Base-by-base conservation (phyloP, 108 stramenopile species). In the Aurantiochytrium sp. region DNA sequence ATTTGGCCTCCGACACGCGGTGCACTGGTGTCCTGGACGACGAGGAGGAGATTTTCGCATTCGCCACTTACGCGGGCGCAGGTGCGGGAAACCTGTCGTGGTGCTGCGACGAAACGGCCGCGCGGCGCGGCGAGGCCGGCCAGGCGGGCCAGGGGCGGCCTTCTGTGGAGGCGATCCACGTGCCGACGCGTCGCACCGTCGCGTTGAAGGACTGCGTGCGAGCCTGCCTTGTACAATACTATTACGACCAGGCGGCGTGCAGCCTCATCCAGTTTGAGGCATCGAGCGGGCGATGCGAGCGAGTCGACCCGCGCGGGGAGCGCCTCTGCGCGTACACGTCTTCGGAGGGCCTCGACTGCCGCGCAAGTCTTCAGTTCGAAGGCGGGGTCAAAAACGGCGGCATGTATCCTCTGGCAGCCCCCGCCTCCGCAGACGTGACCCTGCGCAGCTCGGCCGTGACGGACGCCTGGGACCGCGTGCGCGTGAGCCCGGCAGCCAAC, bases 211-310 rank as follows among this genome's bases (percentile, higher is more conserved):
- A 81, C 27, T 81, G 73, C 24, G 12, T 81, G 6, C 73, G 24
- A 24, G 45, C 42, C 73, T 81, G 73, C 39, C 73, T 81, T 48
- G 73, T 81, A 81, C 42, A 81, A 42, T 48, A 81, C 32, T 81
- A 81, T 81, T 48, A 48, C 45, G 73, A 81, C 73, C 73, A 81
- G 39, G 73, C 15, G 36, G 45, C 45, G 39, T 81, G 73, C 73
- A 48, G 42, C 45, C 73, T 81, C n/a, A 42, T 81, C 24, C 73
- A 81, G 2, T 48, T 27, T 42, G 30, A 81, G 6, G 2, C 39
- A 12, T 6, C 6, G 39, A 39, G 19, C 3, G 73, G 73, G n/a
- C 45, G 27, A 12, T 81, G 73, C 45, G 73, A 81, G 45, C 73
- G 39, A 6, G 39, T 81, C 17, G 24, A 48, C 32, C 30, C 30